phyloP scores from a whole-genome alignment of 73 alveolate genomes.

The Stentor coeruleus region DNA sequence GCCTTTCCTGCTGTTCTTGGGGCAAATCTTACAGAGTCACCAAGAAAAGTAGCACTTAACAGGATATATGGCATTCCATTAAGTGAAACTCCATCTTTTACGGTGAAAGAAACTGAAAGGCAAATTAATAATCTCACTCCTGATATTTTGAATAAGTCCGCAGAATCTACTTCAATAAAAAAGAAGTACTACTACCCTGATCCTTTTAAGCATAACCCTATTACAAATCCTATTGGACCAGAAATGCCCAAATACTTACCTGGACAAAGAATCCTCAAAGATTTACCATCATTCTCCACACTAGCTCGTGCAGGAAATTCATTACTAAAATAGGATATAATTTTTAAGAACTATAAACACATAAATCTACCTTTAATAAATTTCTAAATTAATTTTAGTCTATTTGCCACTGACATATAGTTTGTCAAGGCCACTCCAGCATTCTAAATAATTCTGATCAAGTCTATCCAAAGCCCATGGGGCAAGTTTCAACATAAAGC shows the following conservation, averaged over 20 bases:
- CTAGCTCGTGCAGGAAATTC: not conserved
- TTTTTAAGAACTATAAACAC: too few species aligned
- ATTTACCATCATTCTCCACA: not conserved
- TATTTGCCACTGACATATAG: not conserved
- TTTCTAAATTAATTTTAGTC: too few species aligned
- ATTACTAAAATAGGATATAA: not conserved
- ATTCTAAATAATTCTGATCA: conserved; percentile 68
- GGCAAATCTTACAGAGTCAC: not conserved
- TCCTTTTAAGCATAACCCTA: not conserved
- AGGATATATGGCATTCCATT: not conserved
- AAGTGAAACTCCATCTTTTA: not conserved
- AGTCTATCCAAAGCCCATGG: conserved; percentile 48
- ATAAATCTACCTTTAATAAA: too few species aligned
- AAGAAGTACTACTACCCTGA: not conserved
- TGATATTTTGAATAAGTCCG: too few species aligned
- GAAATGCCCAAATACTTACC: not conserved
- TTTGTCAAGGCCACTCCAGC: conserved; percentile 74
- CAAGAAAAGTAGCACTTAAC: not conserved
- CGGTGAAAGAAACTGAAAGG: not conserved
- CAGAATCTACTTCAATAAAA: too few species aligned
- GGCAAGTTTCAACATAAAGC: conserved; percentile 56
- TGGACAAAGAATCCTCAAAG: conserved; percentile 12
- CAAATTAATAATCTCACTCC: not conserved
- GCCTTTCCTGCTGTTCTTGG: conserved; percentile 12
- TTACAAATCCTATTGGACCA: not conserved